Base-by-base conservation (phyloP, 2,329 filamentous ascomycete genomes). In the Cercospora brassicicola region DNA sequence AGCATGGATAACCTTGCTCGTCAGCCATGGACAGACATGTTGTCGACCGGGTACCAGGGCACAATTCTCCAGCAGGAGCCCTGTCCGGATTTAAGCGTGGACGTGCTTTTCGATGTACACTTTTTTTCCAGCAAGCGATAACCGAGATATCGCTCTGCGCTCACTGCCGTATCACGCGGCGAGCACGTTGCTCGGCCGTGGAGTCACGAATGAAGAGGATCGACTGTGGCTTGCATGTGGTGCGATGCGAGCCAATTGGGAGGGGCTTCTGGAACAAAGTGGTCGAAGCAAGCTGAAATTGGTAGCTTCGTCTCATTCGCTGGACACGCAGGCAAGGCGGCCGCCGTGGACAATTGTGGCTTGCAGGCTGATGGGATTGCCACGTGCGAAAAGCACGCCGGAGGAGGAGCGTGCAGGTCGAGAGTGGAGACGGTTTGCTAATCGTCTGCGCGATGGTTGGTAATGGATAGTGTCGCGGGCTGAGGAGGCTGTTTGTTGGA, bases 141-240 rank as follows among this genome's bases (percentile, higher is more conserved):
- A 23, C 45, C 18, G 45, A 51, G 9, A 23, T 48, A 30, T 11
- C 10, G 11, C 36, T 39, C 6, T 60, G 57, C 20, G 31, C 13
- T 39, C 30, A 36, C 36, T 8, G 57, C 30, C 20, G 30, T 31
- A 20, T 59, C 30, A 36, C 30, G 56, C 56, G 33, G 42, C 42
- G 18, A 23, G 23, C 42, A 48, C 42, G 18, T 48, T 23, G 36
- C 36, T 42, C 36, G 5, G 36, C 36, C 36, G 36, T 42, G 36
- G 36, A 42, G 36, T 7, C 36, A 42, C 36, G 36, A n/a, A n/a
- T 42, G 36, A 42, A 42, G 15, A 42, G 36, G 36, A 42, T 42
- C 60, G 30, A 53, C 15, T 33, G 60, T 62, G 60, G 60, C 60
- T 60, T 62, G 45, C 60, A 62, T 51, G 60, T 45, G 33, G 26